phyloP scores from a whole-genome alignment of 2,329 filamentous ascomycete species.

The Hymenoscyphus occultus region DNA sequence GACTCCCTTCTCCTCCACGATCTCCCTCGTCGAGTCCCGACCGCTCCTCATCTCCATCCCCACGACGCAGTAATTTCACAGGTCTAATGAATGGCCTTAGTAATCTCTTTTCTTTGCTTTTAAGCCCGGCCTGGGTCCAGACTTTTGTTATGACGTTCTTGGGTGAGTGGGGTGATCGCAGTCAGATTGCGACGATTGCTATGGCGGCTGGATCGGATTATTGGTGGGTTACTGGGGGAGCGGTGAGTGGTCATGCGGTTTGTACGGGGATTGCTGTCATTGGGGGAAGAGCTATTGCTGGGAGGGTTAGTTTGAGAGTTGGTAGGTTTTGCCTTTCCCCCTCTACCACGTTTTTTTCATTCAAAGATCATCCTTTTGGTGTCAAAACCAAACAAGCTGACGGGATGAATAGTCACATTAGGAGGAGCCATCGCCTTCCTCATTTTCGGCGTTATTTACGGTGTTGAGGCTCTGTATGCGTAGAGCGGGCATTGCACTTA shows the following conservation, averaged over 20 bases:
- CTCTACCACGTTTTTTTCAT: background rate
- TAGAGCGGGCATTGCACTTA: slow-evolving; percentile 10
- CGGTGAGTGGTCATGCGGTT: slow-evolving; percentile 78
- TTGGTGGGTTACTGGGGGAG: slow-evolving; percentile 95
- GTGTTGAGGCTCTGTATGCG: slow-evolving; percentile 70
- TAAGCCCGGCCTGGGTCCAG: slow-evolving; percentile 97
- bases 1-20: slow-evolving; percentile 75
- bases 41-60: slow-evolving; percentile 41
- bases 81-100: slow-evolving; percentile 61
- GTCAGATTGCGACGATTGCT: slow-evolving; percentile 96
- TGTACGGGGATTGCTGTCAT: slow-evolving; percentile 92
- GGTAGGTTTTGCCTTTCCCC: slow-evolving; percentile 58
- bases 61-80: slow-evolving; percentile 42
- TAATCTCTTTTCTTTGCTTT: slow-evolving; percentile 82
- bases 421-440: slow-evolving; percentile 90
- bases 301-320: slow-evolving; percentile 90
- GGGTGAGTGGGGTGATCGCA: slow-evolving; percentile 96
- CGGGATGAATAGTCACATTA: slow-evolving; percentile 68
- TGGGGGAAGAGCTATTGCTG: slow-evolving; percentile 87
- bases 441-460: slow-evolving; percentile 86
- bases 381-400: slow-evolving; percentile 20
- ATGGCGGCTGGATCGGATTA: slow-evolving; percentile 99
- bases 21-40: slow-evolving; percentile 76
- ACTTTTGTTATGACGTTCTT: slow-evolving; percentile 99
- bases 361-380: background rate